A percentile compares a stretch with the other conserved stretches of the same genome.
Evolutionary conservation across 1,139 yeast species (phyloP).

Genomic region (Arxiozyma slooffiae): DNA sequence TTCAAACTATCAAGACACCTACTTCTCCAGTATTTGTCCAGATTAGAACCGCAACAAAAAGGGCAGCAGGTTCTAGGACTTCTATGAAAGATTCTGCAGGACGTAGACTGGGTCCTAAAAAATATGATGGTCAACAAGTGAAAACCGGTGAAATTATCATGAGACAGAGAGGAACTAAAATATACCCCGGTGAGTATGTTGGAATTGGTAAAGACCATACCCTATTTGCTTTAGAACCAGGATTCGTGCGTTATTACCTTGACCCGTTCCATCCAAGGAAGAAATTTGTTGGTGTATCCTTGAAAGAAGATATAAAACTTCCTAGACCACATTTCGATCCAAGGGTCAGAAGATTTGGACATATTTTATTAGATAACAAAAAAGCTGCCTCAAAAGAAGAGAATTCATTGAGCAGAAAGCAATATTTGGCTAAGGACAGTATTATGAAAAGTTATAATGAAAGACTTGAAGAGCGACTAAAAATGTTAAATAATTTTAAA

Average conservation of each 20-base stretch:
- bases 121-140: conserved; percentile 53
- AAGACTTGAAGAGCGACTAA: conserved; percentile 36
- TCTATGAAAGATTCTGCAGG: conserved; percentile 94
- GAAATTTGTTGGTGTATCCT: conserved; percentile 81
- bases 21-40: conserved; percentile 31
- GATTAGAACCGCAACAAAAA: conserved; percentile 85
- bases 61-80: conserved; percentile 88
- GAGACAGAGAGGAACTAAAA: conserved; percentile 95
- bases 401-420: conserved; percentile 38
- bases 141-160: conserved; percentile 80
- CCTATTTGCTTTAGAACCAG: conserved; percentile 83
- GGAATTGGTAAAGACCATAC: conserved; percentile 94
- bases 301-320: conserved; percentile 49
- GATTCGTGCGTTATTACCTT: conserved; percentile 77
- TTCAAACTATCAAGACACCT: neutral
- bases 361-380: conserved; percentile 43
- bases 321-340: conserved; percentile 91
- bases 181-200: conserved; percentile 89
- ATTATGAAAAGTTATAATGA: conserved; percentile 34
- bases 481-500: conserved; percentile 24
- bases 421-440: conserved; percentile 45
- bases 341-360: conserved; percentile 76
- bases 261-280: conserved; percentile 98
- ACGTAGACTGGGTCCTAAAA: conserved; percentile 86
- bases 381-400: conserved; percentile 49